phyloP scores from a whole-genome alignment of 352 stramenopile genomes.

The Globisporangium orthogonon region DNA sequence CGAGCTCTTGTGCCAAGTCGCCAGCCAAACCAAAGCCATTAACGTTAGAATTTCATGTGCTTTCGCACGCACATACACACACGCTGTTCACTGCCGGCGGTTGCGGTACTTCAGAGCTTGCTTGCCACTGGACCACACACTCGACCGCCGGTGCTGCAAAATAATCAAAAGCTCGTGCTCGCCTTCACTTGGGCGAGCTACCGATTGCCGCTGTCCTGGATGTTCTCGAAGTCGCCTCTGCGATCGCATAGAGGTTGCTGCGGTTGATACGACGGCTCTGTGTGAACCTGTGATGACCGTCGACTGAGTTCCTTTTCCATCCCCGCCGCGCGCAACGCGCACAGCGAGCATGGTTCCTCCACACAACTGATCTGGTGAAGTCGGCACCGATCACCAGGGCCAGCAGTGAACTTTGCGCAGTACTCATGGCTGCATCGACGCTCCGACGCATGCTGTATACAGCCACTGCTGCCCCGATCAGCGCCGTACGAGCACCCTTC shows the following conservation, averaged over 20 bases:
- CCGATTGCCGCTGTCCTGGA: constrained; percentile 2
- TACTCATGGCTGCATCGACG: constrained; percentile 45
- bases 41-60: background rate
- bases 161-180: background rate
- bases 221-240: constrained; percentile 7
- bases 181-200: constrained; percentile 3
- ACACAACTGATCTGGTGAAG: constrained; percentile 46
- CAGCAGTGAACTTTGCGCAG: constrained; percentile 59
- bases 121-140: too few species aligned
- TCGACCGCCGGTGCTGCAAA: background rate
- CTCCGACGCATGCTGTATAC: constrained; percentile 33
- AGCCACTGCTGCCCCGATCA: constrained; percentile 29
- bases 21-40: background rate
- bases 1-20: background rate
- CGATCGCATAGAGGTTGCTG: background rate
- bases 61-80: background rate
- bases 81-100: background rate
- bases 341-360: constrained; percentile 48
- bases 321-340: constrained; percentile 22
- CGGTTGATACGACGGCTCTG: background rate
- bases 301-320: background rate
- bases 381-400: constrained; percentile 21
- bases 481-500: constrained; percentile 43
- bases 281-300: background rate
- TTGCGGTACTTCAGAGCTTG: too few species aligned